Base-by-base conservation (phyloP, 2,329 filamentous ascomycete genomes). In the Nakataea oryzae region DNA sequence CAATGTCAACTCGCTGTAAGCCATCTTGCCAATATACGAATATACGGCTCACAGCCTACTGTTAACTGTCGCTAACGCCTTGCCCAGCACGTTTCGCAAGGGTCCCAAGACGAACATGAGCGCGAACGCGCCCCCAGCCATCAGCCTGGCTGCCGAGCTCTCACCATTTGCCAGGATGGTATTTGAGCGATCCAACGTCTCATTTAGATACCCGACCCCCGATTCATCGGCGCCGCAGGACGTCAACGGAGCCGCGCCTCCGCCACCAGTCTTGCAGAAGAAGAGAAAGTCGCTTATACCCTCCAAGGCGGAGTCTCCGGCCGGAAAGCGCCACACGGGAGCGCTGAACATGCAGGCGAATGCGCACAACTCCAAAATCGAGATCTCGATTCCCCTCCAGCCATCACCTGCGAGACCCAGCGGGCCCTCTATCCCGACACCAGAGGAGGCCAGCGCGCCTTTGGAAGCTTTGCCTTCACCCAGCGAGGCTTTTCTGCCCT, bases 1-100 rank as follows among this genome's bases (percentile, higher is more conserved):
- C n/a, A 86, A 87, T 64, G 78, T 89, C 65, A 87, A 88, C 12
- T 77, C 88, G 69, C 90, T 84, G 88, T 90, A 75, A 21, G 66
- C 61, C 12, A 3, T 56, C 17, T 32, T n/a, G 27, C 24, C 5
- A 27, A 11, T 29, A 24, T 21, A 59, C 4, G 14, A 11, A 11
- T 28, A 14, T 28, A 26, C 14, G 58, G 54, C 21, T 5, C 28
- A 41, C 32, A 1, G 5, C 28, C 54, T 17, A n/a, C 29, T 29
- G 24, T 47, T 8, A 21, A 50, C 41, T 17, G 17, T 50, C n/a
- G 41, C 41, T 50, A n/a, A 61, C 27, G 9, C 54, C 14, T 24
- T 11, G 21, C 12, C 17, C 26, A 61, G 60, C 60, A 61, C 60
- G 21, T 61, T 61, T 27, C 54, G 54, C 21, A 50, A 57, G 28